Percentiles rank a stretch among this genome's conserved stretches.
Conservation (phyloP, 208 protist genomes). For the Histomonas meleagridis region DNA sequence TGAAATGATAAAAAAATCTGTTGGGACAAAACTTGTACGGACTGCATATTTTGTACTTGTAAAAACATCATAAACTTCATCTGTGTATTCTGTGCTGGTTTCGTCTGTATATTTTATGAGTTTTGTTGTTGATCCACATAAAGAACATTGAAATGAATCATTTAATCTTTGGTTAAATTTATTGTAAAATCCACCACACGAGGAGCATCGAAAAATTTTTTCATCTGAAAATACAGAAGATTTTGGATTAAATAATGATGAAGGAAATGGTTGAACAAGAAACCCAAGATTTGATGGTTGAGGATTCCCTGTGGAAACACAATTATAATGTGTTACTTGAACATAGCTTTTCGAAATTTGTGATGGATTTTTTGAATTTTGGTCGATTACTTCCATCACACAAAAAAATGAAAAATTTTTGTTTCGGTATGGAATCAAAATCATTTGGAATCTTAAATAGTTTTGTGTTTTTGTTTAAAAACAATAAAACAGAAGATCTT, state of each 20-base stretch:
- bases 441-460: too few species aligned
- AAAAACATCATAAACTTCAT: not conserved
- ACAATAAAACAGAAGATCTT: too few species aligned
- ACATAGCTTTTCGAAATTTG: too few species aligned
- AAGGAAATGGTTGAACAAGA: not conserved
- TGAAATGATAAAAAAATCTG: constrained; percentile 4
- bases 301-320: too few species aligned
- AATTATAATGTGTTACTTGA: too few species aligned
- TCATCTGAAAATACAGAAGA: not conserved
- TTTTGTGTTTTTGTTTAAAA: too few species aligned
- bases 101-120: not conserved
- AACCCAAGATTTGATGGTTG: not conserved
- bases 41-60: not conserved
- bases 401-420: too few species aligned
- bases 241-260: not conserved
- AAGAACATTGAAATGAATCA: not conserved
- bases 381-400: too few species aligned
- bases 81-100: not conserved
- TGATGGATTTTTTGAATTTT: too few species aligned
- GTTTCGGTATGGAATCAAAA: too few species aligned
- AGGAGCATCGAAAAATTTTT: not conserved
- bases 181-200: not conserved
- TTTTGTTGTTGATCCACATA: not conserved
- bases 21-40: not conserved
- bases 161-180: not conserved